Evolutionary conservation across 768 basidiomycete genomes (phyloP), one percentile per base, ranked within the genome.

Genomic region (Amanita jacksonii): DNA sequence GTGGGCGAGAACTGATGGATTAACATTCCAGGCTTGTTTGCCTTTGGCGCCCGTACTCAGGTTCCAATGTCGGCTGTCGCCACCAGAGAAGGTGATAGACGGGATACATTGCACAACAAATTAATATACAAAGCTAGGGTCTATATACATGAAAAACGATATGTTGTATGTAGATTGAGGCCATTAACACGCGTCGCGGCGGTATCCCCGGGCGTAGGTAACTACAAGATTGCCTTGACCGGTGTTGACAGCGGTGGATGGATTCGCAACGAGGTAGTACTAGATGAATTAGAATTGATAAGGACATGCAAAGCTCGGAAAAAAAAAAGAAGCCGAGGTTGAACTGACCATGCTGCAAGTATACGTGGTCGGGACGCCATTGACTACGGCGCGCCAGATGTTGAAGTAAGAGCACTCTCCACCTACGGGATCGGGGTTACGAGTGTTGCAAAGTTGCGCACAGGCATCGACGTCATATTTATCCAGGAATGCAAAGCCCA

Each of bases 341-440:
- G 3, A 2, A 55, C 67, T 40, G 46, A 72, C 72, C 63, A 73
- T 66, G 49, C 67, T 66, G 59, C 71, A 74, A 30, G 67, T 67
- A 55, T 73, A 73, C 0, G 69, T 70, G 2, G 68, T 72, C 0
- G 72, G 70, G n/a, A 52, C 47, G 7, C 68, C 70, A 45, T 67
- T 53, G 0, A 72, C 67, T 23, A 73, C 57, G 9, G 70, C 71
- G 27, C 70, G 66, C 71, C 70, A 74, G 58, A 74, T 73, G 50
- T 74, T 74, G 57, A 74, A 71, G 60, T 64, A 74, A 43, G 66
- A 63, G 56, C 72, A 74, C 5, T 62, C 64, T 35, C 71, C 72
- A 22, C 70, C 70, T 24, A 49, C 49, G 5, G 57, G 51, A 46
- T 74, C 70, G 3, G 66, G 58, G 6, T 60, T 65, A 22, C 70